phyloP scores from a whole-genome alignment of 805 yeast species.

The Wickerhamomyces hampshirensis region DNA sequence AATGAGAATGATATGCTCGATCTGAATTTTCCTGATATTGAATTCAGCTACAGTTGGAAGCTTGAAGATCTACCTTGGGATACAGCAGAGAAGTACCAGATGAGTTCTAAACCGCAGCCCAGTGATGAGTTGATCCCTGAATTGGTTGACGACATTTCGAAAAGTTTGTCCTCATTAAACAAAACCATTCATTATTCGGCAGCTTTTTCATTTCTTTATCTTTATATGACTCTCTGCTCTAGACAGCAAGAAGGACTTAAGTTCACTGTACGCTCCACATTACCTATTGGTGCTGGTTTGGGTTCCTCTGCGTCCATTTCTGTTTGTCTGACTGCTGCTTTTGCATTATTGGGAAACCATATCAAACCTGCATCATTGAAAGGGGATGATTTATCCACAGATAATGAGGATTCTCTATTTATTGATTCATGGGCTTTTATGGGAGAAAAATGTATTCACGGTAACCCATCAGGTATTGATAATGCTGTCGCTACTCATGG shows the following conservation, averaged over 20 bases:
- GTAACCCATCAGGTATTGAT: slow-evolving; percentile 95
- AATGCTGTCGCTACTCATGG: slow-evolving; percentile 95
- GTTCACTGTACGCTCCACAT: slow-evolving; percentile 70
- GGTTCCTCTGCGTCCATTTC: slow-evolving; percentile 92
- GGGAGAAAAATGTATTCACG: slow-evolving; percentile 95
- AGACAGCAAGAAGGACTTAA: slow-evolving; percentile 43
- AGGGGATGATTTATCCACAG: slow-evolving; percentile 31
- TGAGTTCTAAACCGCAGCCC: slow-evolving; percentile 23
- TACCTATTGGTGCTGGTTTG: slow-evolving; percentile 95
- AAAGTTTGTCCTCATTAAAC: slow-evolving; percentile 39
- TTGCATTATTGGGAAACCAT: slow-evolving; percentile 57
- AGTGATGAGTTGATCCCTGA: slow-evolving; percentile 58
- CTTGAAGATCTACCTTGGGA: slow-evolving; percentile 59
- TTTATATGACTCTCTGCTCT: slow-evolving; percentile 56
- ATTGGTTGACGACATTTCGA: slow-evolving; percentile 44
- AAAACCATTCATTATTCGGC: slow-evolving; percentile 67
- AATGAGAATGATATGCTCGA: slow-evolving; percentile 40
- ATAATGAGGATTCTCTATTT: slow-evolving; percentile 43
- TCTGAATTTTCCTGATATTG: slow-evolving; percentile 82
- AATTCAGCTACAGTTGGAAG: slow-evolving; percentile 61
- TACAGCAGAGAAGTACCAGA: slow-evolving; percentile 22
- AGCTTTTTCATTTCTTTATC: slow-evolving; percentile 77
- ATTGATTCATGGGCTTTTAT: slow-evolving; percentile 85
- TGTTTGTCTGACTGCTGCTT: slow-evolving; percentile 76
- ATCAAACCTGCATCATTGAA: slow-evolving; percentile 35